These are phyloP conservation scores for Pythium coloratum DNA, from an alignment of 352 stramenopile species.

Conservation along the genomic window DNA sequence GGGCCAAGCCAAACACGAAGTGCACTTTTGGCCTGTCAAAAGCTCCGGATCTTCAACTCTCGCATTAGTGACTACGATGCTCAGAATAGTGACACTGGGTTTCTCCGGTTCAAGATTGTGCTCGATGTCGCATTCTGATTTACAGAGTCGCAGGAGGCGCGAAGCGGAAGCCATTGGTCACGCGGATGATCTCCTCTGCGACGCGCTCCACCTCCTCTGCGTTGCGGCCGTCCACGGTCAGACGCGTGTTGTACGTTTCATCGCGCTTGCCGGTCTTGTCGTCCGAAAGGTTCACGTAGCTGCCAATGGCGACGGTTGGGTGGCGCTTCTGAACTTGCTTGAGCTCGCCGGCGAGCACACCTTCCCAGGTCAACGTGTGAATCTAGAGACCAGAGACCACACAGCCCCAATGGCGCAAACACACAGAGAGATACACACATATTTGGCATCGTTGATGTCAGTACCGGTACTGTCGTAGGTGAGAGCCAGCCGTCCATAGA, in stretches of 20 bases:
- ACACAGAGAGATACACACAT: conserved; percentile 3
- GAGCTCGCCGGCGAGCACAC: conserved; percentile 60
- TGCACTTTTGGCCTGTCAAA: conserved; percentile 2
- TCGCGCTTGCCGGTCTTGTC: conserved; percentile 57
- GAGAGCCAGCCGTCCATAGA: conserved; percentile 1
- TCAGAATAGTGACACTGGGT: conserved; percentile 10
- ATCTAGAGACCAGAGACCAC: conserved; percentile 33
- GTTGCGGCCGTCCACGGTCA: conserved; percentile 68
- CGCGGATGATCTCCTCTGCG: conserved; percentile 39
- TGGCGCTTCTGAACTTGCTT: conserved; percentile 66
- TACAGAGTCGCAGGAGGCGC: not conserved
- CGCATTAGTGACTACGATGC: not conserved
- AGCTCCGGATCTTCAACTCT: not conserved
- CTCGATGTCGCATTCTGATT: not conserved
- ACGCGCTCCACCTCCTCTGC: conserved; percentile 54
- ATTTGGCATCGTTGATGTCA: not conserved
- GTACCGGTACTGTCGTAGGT: conserved; percentile 1
- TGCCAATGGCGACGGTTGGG: conserved; percentile 72
- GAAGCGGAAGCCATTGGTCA: conserved; percentile 29
- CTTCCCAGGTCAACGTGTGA: conserved; percentile 68
- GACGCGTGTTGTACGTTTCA: conserved; percentile 62
- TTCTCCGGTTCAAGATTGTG: not conserved
- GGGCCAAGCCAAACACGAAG: conserved; percentile 4
- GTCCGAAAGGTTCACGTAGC: conserved; percentile 81
- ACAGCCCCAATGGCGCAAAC: conserved; percentile 14